Percentiles rank a stretch among this genome's conserved stretches.
These are phyloP conservation scores for Aspergillus ellipticus DNA, from an alignment of 495 filamentous ascomycete species.

Conservation along the genomic window DNA sequence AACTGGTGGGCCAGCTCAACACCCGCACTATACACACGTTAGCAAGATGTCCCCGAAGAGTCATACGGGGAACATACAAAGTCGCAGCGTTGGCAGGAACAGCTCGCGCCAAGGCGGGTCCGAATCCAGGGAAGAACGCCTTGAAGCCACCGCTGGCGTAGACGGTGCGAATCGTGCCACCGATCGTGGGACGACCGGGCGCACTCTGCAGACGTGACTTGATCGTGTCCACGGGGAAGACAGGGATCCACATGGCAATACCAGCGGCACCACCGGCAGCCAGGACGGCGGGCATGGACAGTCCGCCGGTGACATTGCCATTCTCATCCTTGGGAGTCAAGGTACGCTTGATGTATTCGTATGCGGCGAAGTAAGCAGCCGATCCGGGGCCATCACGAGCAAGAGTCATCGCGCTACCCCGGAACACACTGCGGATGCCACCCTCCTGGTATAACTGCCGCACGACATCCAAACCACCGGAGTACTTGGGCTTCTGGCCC, in stretches of 20 bases:
- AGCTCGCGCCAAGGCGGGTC: constrained; percentile 85
- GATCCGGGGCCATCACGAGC: constrained; percentile 90
- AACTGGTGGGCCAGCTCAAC: constrained; percentile 79
- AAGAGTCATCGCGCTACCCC: constrained; percentile 84
- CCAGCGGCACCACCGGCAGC: constrained; percentile 85
- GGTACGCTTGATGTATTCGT: constrained; percentile 86
- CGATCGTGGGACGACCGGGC: constrained; percentile 79
- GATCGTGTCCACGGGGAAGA: constrained; percentile 96
- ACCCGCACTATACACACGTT: constrained; percentile 50
- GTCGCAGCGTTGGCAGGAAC: constrained; percentile 90
- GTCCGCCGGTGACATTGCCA: constrained; percentile 64
- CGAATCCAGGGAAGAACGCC: constrained; percentile 97
- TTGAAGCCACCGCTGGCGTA: constrained; percentile 77
- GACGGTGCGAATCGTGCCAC: constrained; percentile 71
- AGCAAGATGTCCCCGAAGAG: constrained; percentile 2
- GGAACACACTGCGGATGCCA: constrained; percentile 85
- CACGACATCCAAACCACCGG: constrained; percentile 87
- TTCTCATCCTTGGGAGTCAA: constrained; percentile 80
- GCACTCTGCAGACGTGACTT: constrained; percentile 92
- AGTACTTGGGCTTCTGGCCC: constrained; percentile 90
- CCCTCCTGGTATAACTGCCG: constrained; percentile 91
- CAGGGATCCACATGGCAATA: constrained; percentile 98
- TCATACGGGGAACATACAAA: constrained; percentile 37
- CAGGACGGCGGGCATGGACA: constrained; percentile 80
- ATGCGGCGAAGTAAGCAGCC: constrained; percentile 94